A percentile compares a stretch with the other conserved stretches of the same genome.
These are phyloP conservation scores for Fusarium palustre DNA, from an alignment of 2,329 filamentous ascomycete species.

Conservation along the genomic window DNA sequence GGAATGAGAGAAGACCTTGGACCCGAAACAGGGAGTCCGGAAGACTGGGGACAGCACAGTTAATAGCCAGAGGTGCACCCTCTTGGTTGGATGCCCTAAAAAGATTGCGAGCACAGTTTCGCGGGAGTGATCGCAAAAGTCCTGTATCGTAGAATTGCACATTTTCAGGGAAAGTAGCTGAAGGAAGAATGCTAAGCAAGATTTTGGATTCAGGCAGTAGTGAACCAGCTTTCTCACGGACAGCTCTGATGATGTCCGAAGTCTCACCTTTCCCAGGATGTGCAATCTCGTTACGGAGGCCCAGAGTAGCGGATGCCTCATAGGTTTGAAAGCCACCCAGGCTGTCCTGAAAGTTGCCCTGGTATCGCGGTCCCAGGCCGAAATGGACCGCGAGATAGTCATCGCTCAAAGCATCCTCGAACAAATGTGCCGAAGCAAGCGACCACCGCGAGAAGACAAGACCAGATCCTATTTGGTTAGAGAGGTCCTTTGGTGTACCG, in stretches of 20 bases:
- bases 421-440: constrained; percentile 87
- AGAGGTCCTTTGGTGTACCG: constrained; percentile 90
- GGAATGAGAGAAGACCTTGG: constrained; percentile 84
- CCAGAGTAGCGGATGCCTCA: constrained; percentile 88
- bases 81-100: constrained; percentile 54
- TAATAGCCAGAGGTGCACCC: constrained; percentile 84
- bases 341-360: constrained; percentile 96
- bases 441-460: constrained; percentile 86
- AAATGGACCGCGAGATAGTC: constrained; percentile 92
- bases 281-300: constrained; percentile 89
- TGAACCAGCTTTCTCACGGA: constrained; percentile 83
- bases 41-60: constrained; percentile 86
- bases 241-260: constrained; percentile 91
- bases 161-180: constrained; percentile 83
- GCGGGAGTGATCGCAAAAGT: constrained; percentile 80
- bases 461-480: constrained; percentile 77
- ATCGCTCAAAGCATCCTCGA: constrained; percentile 88
- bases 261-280: constrained; percentile 90
- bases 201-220: constrained; percentile 86
- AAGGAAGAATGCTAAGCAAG: constrained; percentile 84
- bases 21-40: constrained; percentile 87
- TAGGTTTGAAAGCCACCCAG: constrained; percentile 97
- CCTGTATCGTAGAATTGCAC: constrained; percentile 82
- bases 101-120: constrained; percentile 73
- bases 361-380: constrained; percentile 88